Percentiles rank a stretch among this genome's conserved stretches.
Evolutionary conservation across 2,329 filamentous ascomycete species (phyloP).

Genomic region (Samsoniella hepiali): DNA sequence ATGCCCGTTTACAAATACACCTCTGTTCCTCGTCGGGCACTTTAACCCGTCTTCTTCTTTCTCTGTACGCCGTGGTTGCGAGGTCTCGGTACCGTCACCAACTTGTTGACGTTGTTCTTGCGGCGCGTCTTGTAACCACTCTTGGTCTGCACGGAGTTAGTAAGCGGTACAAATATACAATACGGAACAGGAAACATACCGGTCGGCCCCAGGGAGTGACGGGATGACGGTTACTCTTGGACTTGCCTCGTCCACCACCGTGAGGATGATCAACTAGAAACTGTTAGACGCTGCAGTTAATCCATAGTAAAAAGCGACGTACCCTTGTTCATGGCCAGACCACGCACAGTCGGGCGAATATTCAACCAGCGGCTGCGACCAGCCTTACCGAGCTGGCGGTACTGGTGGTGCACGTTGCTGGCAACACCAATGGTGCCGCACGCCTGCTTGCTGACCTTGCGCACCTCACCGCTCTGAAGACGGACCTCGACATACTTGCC

Average conservation of each 20-base stretch:
- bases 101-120: slow-evolving; percentile 87
- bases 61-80: slow-evolving; percentile 91
- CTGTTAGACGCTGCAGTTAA: slow-evolving; percentile 17
- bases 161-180: background rate
- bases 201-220: slow-evolving; percentile 96
- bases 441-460: slow-evolving; percentile 84
- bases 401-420: slow-evolving; percentile 90
- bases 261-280: slow-evolving; percentile 83
- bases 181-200: slow-evolving; percentile 54
- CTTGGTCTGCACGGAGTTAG: slow-evolving; percentile 58
- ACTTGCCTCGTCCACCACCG: slow-evolving; percentile 98
- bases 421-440: slow-evolving; percentile 92
- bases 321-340: slow-evolving; percentile 98
- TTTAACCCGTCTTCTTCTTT: slow-evolving; percentile 48
- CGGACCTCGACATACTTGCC: slow-evolving; percentile 79
- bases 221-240: slow-evolving; percentile 94
- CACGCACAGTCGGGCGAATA: slow-evolving; percentile 91
- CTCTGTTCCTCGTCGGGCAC: background rate
- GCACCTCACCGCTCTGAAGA: slow-evolving; percentile 88
- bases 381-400: slow-evolving; percentile 89
- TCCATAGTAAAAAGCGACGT: slow-evolving; percentile 30
- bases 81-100: slow-evolving; percentile 76
- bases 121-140: slow-evolving; percentile 87
- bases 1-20: slow-evolving; percentile 16
- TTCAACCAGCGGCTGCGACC: slow-evolving; percentile 91